A percentile compares a stretch with the other conserved stretches of the same genome.
Conservation (phyloP, 169 alveolate species). For the Amoebophrya sp. region DNA sequence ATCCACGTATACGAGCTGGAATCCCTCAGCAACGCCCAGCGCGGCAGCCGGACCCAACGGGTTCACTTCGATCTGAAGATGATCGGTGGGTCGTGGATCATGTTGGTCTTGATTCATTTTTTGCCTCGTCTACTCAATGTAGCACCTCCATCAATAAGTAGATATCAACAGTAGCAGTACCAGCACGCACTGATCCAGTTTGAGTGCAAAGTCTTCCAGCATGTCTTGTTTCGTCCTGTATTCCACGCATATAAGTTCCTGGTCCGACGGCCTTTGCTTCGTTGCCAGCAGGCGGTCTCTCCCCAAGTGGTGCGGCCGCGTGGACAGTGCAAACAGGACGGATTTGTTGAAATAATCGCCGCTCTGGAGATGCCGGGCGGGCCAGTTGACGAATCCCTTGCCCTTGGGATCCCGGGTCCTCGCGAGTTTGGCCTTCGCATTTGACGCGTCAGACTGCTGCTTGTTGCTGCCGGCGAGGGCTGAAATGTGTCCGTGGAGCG, state of each 20-base stretch:
- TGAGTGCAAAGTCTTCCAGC: background rate
- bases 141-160: too few species aligned
- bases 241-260: background rate
- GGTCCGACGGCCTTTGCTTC: background rate
- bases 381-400: background rate
- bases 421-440: too few species aligned
- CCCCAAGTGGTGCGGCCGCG: background rate
- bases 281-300: background rate
- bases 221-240: background rate
- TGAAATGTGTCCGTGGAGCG: too few species aligned
- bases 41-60: background rate
- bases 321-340: background rate
- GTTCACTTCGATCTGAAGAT: background rate
- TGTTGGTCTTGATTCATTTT: too few species aligned
- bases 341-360: background rate
- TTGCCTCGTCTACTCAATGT: too few species aligned
- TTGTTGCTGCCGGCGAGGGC: too few species aligned
- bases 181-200: background rate
- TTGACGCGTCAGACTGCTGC: too few species aligned
- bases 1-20: background rate
- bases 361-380: background rate
- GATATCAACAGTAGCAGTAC: too few species aligned
- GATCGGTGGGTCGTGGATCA: too few species aligned
- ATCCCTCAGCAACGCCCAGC: background rate
- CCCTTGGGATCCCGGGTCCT: too few species aligned